phyloP scores from a whole-genome alignment of 768 basidiomycete genomes.

The Erythrobasidium yunnanense region DNA sequence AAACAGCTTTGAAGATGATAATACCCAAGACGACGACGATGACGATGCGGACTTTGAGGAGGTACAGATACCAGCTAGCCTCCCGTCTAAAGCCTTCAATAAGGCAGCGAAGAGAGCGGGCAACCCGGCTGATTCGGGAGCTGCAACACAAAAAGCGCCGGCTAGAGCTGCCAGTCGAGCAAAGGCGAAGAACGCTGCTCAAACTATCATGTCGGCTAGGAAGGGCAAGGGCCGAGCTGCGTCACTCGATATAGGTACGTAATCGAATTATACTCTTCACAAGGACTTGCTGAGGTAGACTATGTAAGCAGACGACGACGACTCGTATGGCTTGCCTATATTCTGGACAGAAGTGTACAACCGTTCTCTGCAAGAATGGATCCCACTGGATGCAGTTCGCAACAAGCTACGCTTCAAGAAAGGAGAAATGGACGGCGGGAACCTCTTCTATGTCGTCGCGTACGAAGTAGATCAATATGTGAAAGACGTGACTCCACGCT shows the following conservation, averaged over 20 bases:
- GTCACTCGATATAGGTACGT: conserved; percentile 6
- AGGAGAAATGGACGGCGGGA: conserved; percentile 47
- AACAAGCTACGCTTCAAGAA: conserved; percentile 55
- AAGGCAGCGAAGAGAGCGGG: conserved; percentile 27
- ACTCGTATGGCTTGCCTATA: conserved; percentile 54
- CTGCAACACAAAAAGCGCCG: no score
- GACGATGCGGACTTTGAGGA: conserved; percentile 32
- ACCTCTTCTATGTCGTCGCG: conserved; percentile 84
- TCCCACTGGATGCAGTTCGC: conserved; percentile 81
- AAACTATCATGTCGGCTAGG: conserved; percentile 4
- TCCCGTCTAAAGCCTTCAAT: conserved; percentile 25
- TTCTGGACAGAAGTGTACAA: conserved; percentile 98
- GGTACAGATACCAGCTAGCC: conserved; percentile 30
- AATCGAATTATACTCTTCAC: no score
- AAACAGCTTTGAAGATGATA: conserved; percentile 38
- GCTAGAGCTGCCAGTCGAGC: no score
- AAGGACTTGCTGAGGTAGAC: no score
- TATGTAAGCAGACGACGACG: conserved; percentile 9
- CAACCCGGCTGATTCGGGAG: not conserved
- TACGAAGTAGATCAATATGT: conserved; percentile 59
- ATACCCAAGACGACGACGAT: conserved; percentile 31
- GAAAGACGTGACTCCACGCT: conserved; percentile 80
- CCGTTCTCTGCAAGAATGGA: conserved; percentile 77
- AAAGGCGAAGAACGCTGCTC: not conserved
- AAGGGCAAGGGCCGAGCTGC: conserved; percentile 5